A percentile compares a stretch with the other conserved stretches of the same genome.
These are phyloP conservation scores for Conticribra guillardii DNA, from an alignment of 108 stramenopile species.

Conservation along the genomic window DNA sequence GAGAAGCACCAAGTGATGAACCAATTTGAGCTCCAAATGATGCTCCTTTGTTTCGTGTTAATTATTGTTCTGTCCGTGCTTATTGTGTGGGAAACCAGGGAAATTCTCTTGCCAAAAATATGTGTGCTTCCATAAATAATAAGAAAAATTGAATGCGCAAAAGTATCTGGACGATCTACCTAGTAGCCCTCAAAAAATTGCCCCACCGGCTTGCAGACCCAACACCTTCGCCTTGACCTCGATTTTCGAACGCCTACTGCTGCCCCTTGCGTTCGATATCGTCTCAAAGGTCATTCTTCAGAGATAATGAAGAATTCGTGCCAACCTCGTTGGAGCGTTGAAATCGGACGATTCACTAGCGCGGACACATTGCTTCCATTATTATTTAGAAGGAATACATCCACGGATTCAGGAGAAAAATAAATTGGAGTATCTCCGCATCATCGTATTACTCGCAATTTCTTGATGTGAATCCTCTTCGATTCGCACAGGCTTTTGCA, in stretches of 20 bases:
- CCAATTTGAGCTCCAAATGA: constrained; percentile 85
- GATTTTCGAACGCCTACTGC: constrained; percentile 33
- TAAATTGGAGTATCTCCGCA: too few species aligned
- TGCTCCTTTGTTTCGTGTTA: too few species aligned
- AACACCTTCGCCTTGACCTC: constrained; percentile 37
- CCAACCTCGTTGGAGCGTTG: too few species aligned
- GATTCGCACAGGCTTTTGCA: too few species aligned
- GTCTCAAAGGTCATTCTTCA: constrained; percentile 39
- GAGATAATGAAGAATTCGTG: too few species aligned
- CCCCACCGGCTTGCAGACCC: constrained; percentile 77
- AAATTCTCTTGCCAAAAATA: neutral
- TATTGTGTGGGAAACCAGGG: neutral
- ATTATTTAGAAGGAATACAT: too few species aligned
- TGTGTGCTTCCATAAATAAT: neutral
- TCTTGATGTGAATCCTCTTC: too few species aligned
- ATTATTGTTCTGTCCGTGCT: too few species aligned
- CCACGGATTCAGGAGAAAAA: too few species aligned
- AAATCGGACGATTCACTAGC: too few species aligned
- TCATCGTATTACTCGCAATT: too few species aligned
- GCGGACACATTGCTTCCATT: too few species aligned
- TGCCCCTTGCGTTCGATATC: constrained; percentile 45
- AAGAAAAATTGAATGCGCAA: neutral
- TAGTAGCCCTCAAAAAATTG: constrained; percentile 73
- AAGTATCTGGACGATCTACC: constrained; percentile 74
- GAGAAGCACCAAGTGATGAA: constrained; percentile 55